Percentiles rank a stretch among this genome's conserved stretches.
Conservation (phyloP, 345 rosid species). For the Ceriops zippeliana region DNA sequence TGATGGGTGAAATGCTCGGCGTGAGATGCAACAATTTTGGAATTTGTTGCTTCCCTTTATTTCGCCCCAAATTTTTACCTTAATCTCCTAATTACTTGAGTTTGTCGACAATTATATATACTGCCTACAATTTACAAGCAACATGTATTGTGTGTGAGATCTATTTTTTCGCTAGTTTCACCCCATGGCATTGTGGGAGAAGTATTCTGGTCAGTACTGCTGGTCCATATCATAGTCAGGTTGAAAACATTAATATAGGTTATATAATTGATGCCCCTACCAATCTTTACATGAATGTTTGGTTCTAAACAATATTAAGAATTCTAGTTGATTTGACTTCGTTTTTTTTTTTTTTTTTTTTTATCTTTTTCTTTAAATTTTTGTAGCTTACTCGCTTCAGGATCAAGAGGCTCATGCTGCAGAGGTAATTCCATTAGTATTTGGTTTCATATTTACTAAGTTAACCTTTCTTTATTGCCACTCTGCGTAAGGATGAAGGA, state of each 20-base stretch:
- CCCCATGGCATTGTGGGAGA: too few species aligned
- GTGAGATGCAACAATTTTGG: constrained; percentile 1
- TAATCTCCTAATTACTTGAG: too few species aligned
- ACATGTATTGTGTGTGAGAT: too few species aligned
- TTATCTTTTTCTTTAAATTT: constrained; percentile 8
- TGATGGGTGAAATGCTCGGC: constrained; percentile 12
- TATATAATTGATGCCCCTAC: too few species aligned
- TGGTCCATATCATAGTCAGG: too few species aligned
- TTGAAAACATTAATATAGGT: too few species aligned
- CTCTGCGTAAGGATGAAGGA: neutral
- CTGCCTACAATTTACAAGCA: too few species aligned
- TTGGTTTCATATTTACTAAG: neutral
- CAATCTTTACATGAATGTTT: too few species aligned
- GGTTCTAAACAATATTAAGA: neutral
- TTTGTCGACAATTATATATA: too few species aligned
- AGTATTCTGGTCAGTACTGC: too few species aligned
- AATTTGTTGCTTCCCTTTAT: constrained; percentile 16
- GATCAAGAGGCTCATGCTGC: constrained; percentile 90
- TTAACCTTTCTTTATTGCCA: neutral
- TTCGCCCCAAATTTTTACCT: constrained; percentile 5
- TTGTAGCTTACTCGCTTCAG: constrained; percentile 73
- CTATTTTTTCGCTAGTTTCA: too few species aligned
- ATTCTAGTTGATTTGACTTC: neutral
- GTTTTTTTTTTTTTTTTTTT: neutral
- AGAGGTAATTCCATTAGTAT: constrained; percentile 47